Conservation (phyloP, 345 rosid species). For the Gossypium thurberi region DNA sequence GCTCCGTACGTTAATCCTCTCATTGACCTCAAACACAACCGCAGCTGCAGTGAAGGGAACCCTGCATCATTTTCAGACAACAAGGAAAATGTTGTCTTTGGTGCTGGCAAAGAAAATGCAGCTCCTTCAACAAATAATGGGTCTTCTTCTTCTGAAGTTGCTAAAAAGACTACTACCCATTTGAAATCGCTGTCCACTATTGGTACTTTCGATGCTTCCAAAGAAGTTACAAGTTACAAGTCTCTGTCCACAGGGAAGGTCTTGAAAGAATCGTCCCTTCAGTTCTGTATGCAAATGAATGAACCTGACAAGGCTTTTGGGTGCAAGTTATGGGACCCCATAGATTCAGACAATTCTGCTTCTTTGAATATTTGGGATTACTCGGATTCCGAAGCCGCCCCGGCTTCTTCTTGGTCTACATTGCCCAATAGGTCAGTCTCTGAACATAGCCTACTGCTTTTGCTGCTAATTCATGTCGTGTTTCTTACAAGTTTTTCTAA, state of each 20-base stretch:
- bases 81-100: constrained; percentile 41
- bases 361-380: constrained; percentile 81
- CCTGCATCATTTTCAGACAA: constrained; percentile 17
- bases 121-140: constrained; percentile 20
- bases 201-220: constrained; percentile 28
- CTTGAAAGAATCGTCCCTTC: constrained; percentile 68
- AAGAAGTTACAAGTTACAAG: constrained; percentile 32
- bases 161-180: constrained; percentile 20
- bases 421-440: constrained; percentile 63
- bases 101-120: constrained; percentile 39
- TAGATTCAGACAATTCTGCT: constrained; percentile 58
- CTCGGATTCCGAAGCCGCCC: constrained; percentile 93
- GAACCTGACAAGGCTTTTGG: constrained; percentile 54
- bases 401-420: constrained; percentile 92
- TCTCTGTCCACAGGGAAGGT: constrained; percentile 51
- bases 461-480: neutral
- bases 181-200: constrained; percentile 37
- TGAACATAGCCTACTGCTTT: neutral
- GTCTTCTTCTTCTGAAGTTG: constrained; percentile 14
- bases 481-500: neutral
- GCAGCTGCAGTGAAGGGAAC: constrained; percentile 30
- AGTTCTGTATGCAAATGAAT: constrained; percentile 73
- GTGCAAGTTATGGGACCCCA: constrained; percentile 47
- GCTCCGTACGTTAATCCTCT: constrained; percentile 38
- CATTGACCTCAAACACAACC: constrained; percentile 29